Base-by-base conservation (phyloP, 2,329 filamentous ascomycete species). In the Colletotrichum sp. region DNA sequence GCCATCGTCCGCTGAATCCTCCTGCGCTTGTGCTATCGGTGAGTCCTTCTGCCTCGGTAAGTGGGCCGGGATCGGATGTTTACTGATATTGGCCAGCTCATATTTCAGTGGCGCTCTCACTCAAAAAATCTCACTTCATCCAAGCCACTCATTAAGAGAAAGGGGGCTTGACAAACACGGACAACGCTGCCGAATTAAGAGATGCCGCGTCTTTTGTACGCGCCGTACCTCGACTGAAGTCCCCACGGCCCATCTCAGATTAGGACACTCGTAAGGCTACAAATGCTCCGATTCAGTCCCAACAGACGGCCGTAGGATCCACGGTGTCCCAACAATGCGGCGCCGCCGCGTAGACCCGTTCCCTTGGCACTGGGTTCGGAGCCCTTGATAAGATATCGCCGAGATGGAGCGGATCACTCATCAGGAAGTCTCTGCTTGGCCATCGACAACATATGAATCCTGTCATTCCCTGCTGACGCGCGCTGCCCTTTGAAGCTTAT, bases 311-410 rank as follows among this genome's bases (percentile, higher is more conserved):
- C 39, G 32, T 32, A 21, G 67, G 67, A 63, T 52, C 67, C 55
- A 63, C 36, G 57, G 16, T 16, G 55, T 63, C 67, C 57, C 67
- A 70, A 63, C 67, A 70, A 70, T n/a, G 52, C 65, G 67, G 67
- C 34, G 52, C 21, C 13, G 55, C 24, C 55, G 67, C 36, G 15
- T 24, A 28, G 15, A 43, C 30, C 52, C 52, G 48, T 28, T 21
- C 32, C 30, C n/a, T 30, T 28, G n/a, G 57, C 66, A 32, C n/a
- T 55, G 18, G n/a, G 32, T 68, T 34, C 52, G 52, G 66, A 21
- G 21, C 12, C 61, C 52, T 28, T 26, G 18, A 28, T 32, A 34
- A 52, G 57, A 70, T 63, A 52, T 52, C 67, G 57, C 67, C 67
- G 34, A 70, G 32, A 48, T 24, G 57, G 24, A 30, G 16, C 34